Evolutionary conservation across 2,329 filamentous ascomycete genomes (phyloP), one percentile per base, ranked within the genome.

Genomic region (Colletotrichum chlorophyti): DNA sequence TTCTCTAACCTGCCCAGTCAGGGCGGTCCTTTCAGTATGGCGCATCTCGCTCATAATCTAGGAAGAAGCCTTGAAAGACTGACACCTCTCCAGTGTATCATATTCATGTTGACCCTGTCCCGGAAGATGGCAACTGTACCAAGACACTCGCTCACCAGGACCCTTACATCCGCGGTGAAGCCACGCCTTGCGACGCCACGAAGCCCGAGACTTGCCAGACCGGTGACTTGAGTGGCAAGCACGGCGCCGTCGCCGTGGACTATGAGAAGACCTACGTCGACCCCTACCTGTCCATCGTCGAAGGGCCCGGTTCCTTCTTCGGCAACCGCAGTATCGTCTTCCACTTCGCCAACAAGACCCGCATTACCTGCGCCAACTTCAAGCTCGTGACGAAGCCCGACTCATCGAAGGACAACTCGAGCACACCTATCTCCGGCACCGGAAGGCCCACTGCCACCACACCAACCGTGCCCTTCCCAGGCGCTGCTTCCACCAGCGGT

Each of bases 211-310:
- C 84, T 9, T 95, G 91, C 76, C 85, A 94, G 74, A 84, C 91
- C 10, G 91, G 91, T 63, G 91, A 94, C 70, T 78, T 93, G 53
- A 83, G 84, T 65, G 91, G 91, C 69, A 94, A 94, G 76, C 78
- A 89, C 66, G 89, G 89, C 61, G 79, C 79, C 60, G 82, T 90
- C 66, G 38, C 34, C 32, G 24, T 38, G 2, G 79, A 81, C 62
- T 87, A 81, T 68, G 68, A 70, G 24, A 72, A 70, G 53, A 75
- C 72, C 45, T 89, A 84, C 73, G 68, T 72, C 58, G 88, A 91
- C 67, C 69, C 74, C 19, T 90, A 80, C 67, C 74, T 81, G n/a
- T 84, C 86, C 4, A 81, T 85, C 27, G 66, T 74, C 38, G 68
- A 77, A 12, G 81, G 79, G 31, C 72, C 77, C 35, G 77, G 76